Conservation (phyloP, 495 filamentous ascomycete species). For the Penicillium samsonianum region DNA sequence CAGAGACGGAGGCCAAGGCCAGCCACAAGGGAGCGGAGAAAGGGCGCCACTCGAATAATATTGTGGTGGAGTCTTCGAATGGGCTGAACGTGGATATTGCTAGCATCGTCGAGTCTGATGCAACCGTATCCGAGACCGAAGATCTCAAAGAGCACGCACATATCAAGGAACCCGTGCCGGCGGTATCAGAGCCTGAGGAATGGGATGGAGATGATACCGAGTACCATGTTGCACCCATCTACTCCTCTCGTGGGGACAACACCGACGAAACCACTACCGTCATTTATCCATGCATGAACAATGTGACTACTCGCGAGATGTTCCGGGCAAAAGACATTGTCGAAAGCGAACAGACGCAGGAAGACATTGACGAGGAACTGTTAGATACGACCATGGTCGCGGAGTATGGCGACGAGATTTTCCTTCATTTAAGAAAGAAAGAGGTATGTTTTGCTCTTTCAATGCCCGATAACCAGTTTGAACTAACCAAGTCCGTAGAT, state of each 20-base stretch:
- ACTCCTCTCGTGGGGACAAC: slow-evolving; percentile 73
- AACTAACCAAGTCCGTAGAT: slow-evolving; percentile 51
- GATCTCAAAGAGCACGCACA: slow-evolving; percentile 16
- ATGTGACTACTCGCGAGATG: slow-evolving; percentile 55
- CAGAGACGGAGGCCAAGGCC: slow-evolving; percentile 15
- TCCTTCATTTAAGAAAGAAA: slow-evolving; percentile 80
- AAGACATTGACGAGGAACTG: slow-evolving; percentile 80
- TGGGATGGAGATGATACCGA: slow-evolving; percentile 79
- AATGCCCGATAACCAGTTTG: neutral
- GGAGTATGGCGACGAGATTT: slow-evolving; percentile 95
- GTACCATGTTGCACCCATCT: slow-evolving; percentile 74
- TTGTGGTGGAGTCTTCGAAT: neutral
- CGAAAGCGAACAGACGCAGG: slow-evolving; percentile 54
- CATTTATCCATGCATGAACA: slow-evolving; percentile 61
- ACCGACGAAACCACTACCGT: slow-evolving; percentile 73
- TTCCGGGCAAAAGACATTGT: slow-evolving; percentile 68
- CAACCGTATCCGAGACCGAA: slow-evolving; percentile 18
- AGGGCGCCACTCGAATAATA: neutral
- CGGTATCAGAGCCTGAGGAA: slow-evolving; percentile 63
- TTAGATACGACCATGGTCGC: slow-evolving; percentile 99
- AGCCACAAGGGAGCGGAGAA: slow-evolving; percentile 9
- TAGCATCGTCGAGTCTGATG: slow-evolving; percentile 12
- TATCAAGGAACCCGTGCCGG: slow-evolving; percentile 2
- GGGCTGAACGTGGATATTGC: neutral
- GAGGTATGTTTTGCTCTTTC: slow-evolving; percentile 64